A percentile compares a stretch with the other conserved stretches of the same genome.
phyloP scores from a whole-genome alignment of 306 rosid species.

The Oxytropis ochrocephala region DNA sequence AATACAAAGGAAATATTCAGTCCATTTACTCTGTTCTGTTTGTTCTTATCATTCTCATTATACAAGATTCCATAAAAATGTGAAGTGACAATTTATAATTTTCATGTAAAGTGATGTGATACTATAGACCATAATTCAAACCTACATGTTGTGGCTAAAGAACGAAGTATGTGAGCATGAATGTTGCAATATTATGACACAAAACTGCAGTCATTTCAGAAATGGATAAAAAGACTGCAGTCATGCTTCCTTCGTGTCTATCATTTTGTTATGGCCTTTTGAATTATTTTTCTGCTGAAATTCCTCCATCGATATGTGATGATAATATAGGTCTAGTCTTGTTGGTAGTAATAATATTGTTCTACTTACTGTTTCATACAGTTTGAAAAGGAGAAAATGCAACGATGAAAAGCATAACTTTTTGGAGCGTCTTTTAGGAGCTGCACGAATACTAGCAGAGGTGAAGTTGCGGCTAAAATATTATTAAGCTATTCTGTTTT shows the following conservation, averaged over 20 bases:
- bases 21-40: too few relatives aligned
- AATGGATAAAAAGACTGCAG: neutral
- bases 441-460: constrained; percentile 65
- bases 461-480: constrained; percentile 33
- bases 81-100: neutral
- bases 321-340: neutral
- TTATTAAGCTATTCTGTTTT: neutral
- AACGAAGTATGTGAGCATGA: constrained; percentile 3
- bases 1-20: too few relatives aligned
- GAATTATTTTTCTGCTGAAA: constrained; percentile 3
- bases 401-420: constrained; percentile 52
- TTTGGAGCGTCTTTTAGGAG: constrained; percentile 79
- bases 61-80: neutral
- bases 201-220: neutral
- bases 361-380: constrained; percentile 26
- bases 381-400: constrained; percentile 79
- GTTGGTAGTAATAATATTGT: neutral
- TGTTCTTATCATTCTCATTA: neutral
- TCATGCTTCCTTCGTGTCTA: neutral
- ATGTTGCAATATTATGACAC: neutral
- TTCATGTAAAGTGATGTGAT: neutral
- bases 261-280: neutral
- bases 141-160: neutral
- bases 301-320: neutral
- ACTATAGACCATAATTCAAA: neutral